phyloP scores from a whole-genome alignment of 352 stramenopile species.

The Phytophthora quininea region DNA sequence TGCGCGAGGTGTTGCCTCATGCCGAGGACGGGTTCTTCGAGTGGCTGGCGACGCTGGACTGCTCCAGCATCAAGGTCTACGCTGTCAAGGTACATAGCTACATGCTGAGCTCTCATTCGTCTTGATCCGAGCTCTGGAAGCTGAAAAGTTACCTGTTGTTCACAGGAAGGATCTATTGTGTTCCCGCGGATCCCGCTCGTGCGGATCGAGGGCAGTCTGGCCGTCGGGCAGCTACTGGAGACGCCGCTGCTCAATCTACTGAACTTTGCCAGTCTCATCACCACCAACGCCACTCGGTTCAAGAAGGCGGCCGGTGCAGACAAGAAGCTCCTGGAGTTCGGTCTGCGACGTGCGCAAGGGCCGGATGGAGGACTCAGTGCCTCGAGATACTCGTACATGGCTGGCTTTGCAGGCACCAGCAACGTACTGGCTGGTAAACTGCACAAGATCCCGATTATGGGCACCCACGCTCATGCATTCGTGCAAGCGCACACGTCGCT shows the following conservation, averaged over 20 bases:
- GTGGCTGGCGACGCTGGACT: slow-evolving; percentile 95
- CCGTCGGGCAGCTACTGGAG: slow-evolving; percentile 96
- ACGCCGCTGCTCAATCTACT: slow-evolving; percentile 98
- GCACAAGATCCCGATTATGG: slow-evolving; percentile 94
- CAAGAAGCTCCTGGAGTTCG: slow-evolving; percentile 94
- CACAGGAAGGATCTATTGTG: slow-evolving; percentile 93
- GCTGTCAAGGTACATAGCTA: slow-evolving; percentile 70
- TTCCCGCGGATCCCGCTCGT: slow-evolving; percentile 97
- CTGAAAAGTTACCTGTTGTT: slow-evolving; percentile 1
- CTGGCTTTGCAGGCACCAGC: slow-evolving; percentile 97
- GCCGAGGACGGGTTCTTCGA: slow-evolving; percentile 96
- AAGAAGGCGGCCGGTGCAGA: slow-evolving; percentile 90
- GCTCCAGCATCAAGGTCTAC: slow-evolving; percentile 92
- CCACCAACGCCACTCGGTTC: slow-evolving; percentile 98
- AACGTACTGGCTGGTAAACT: slow-evolving; percentile 98
- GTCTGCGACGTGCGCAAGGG: slow-evolving; percentile 93
- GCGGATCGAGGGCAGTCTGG: slow-evolving; percentile 93
- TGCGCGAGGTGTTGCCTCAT: slow-evolving; percentile 85
- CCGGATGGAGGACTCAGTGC: slow-evolving; percentile 97
- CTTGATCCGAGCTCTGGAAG: background rate
- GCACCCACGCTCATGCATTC: slow-evolving; percentile 98
- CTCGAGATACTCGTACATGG: slow-evolving; percentile 97
- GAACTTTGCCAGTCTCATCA: slow-evolving; percentile 97
- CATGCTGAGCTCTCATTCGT: background rate
- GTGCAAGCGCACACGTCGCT: slow-evolving; percentile 96